A percentile compares a stretch with the other conserved stretches of the same genome.
Evolutionary conservation across 805 yeast genomes (phyloP).

Genomic region (Sugiyamaella americana): DNA sequence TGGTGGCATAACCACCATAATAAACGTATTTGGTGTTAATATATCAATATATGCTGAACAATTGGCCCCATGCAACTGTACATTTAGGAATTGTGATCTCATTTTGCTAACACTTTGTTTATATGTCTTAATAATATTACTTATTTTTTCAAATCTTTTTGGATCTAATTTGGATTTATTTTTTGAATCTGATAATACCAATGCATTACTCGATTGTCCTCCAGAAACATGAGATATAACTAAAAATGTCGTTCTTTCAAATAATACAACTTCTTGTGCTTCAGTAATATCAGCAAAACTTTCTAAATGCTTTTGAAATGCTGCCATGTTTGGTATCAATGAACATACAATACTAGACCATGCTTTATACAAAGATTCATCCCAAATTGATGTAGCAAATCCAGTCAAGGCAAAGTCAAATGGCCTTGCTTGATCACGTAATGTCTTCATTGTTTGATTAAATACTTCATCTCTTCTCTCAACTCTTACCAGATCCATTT

Average conservation of each 20-base stretch:
- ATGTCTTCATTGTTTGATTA: conserved; percentile 72
- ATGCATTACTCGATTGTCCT: neutral
- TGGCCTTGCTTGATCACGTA: conserved; percentile 68
- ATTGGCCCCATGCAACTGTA: conserved; percentile 55
- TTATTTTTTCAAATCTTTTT: conserved; percentile 87
- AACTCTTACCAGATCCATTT: conserved; percentile 90
- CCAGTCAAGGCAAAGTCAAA: conserved; percentile 67
- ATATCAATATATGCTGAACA: conserved; percentile 38
- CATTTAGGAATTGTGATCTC: conserved; percentile 73
- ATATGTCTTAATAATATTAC: conserved; percentile 88
- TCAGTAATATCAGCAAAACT: conserved; percentile 67
- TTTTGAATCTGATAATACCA: neutral
- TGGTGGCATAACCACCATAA: conserved; percentile 39
- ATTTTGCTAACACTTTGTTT: conserved; percentile 87
- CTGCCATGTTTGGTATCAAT: conserved; percentile 81
- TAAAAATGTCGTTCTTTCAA: conserved; percentile 88
- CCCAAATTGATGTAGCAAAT: conserved; percentile 96
- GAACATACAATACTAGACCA: conserved; percentile 97
- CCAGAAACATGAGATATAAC: conserved; percentile 51
- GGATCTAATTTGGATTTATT: conserved; percentile 54
- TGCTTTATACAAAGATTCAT: conserved; percentile 89
- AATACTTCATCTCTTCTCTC: conserved; percentile 82
- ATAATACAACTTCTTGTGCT: conserved; percentile 84
- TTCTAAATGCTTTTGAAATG: conserved; percentile 68
- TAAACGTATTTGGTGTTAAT: conserved; percentile 38